Conservation (phyloP, 768 basidiomycete species). For the Tricholoma saponaceum region DNA sequence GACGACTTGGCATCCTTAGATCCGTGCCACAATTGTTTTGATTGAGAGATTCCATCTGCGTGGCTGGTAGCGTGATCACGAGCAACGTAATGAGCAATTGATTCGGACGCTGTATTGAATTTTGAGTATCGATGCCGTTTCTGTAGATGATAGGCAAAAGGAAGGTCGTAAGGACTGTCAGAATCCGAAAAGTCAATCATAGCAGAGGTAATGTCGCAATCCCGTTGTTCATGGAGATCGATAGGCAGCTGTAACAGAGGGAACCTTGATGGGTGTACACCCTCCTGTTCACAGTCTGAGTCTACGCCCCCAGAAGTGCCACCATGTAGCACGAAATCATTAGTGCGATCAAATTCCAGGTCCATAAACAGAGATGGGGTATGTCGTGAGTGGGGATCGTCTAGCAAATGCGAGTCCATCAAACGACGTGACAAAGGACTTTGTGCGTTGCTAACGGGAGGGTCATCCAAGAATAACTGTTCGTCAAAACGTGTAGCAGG, state of each 20-base stretch:
- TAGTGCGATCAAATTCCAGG: constrained; percentile 3
- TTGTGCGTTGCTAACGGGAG: constrained; percentile 1
- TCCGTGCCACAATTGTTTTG: not conserved
- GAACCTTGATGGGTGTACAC: not conserved
- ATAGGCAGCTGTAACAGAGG: not conserved
- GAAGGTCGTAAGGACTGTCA: constrained; percentile 1
- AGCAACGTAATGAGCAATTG: not conserved
- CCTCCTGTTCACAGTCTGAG: not conserved
- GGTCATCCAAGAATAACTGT: constrained; percentile 11
- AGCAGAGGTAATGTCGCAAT: constrained; percentile 1
- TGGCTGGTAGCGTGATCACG: constrained; percentile 11
- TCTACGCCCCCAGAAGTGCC: constrained; percentile 7
- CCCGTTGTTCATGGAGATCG: not conserved
- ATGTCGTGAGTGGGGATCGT: constrained; percentile 6
- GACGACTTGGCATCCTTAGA: constrained; percentile 4
- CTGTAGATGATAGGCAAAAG: not conserved
- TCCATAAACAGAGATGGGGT: constrained; percentile 4
- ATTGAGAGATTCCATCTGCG: not conserved
- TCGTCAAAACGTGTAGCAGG: constrained; percentile 4
- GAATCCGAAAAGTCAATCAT: constrained; percentile 11
- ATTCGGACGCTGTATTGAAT: not conserved
- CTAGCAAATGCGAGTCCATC: not conserved
- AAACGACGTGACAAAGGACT: not conserved
- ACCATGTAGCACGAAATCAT: constrained; percentile 4
- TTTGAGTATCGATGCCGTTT: constrained; percentile 1